These are phyloP conservation scores for Fusarium sterilihyphosum DNA, from an alignment of 2,329 filamentous ascomycete genomes.

Conservation along the genomic window DNA sequence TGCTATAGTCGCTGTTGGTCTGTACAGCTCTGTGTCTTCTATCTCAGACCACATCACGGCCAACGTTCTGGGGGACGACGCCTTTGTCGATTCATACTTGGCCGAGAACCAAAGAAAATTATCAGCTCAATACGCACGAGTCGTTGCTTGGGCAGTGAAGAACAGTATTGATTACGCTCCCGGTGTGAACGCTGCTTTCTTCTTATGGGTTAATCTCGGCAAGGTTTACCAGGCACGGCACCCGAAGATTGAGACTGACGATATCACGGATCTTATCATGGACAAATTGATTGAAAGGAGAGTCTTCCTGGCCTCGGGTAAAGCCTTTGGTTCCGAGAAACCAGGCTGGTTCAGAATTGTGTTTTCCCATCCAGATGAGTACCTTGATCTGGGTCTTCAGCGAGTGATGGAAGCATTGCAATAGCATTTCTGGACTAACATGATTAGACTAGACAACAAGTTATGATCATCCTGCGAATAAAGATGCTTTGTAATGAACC, in stretches of 20 bases:
- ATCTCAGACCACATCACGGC: constrained; percentile 54
- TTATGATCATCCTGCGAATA: not conserved
- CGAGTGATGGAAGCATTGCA: constrained; percentile 30
- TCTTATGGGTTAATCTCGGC: constrained; percentile 63
- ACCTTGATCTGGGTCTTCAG: constrained; percentile 44
- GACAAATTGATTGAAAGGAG: constrained; percentile 44
- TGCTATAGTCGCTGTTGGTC: constrained; percentile 49
- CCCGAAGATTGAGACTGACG: constrained; percentile 7
- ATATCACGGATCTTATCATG: constrained; percentile 43
- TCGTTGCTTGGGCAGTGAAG: constrained; percentile 49
- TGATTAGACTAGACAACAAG: not conserved
- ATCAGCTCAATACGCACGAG: constrained; percentile 51
- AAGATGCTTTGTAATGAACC: not conserved
- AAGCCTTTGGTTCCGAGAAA: constrained; percentile 51
- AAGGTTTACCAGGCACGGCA: constrained; percentile 40
- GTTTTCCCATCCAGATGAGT: constrained; percentile 47
- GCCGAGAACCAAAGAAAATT: constrained; percentile 54
- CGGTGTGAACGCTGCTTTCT: constrained; percentile 63
- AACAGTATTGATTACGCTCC: constrained; percentile 56
- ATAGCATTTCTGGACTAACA: not conserved
- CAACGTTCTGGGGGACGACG: constrained; percentile 55
- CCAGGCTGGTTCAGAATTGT: constrained; percentile 53
- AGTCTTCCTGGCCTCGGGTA: constrained; percentile 51
- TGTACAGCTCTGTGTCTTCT: constrained; percentile 58
- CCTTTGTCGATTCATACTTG: constrained; percentile 57